Percentiles rank a stretch among this genome's conserved stretches.
Conservation (phyloP, 768 basidiomycete species). For the Boletus huronensis region DNA sequence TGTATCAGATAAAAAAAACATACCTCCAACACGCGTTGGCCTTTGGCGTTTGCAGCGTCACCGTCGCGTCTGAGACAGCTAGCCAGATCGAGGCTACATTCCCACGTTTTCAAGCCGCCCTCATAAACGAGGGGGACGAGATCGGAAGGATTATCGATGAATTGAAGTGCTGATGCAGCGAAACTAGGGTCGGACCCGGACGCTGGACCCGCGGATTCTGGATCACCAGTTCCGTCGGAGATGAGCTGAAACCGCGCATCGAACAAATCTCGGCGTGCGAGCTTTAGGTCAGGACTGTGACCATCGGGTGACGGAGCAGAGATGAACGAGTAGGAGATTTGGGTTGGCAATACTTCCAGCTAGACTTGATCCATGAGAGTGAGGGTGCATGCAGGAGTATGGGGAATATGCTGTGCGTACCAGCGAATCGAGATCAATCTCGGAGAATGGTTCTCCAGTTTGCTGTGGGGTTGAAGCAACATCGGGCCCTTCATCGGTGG, state of each 20-base stretch:
- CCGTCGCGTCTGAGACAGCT: constrained; percentile 49
- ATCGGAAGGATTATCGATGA: constrained; percentile 82
- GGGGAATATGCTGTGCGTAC: constrained; percentile 24
- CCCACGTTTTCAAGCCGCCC: constrained; percentile 97
- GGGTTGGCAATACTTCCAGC: constrained; percentile 64
- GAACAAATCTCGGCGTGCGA: constrained; percentile 84
- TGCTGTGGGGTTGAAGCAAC: background rate
- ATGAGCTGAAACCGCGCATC: constrained; percentile 96
- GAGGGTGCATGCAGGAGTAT: background rate
- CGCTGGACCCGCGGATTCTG: constrained; percentile 23
- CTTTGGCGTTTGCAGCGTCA: constrained; percentile 30
- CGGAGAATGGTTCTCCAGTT: constrained; percentile 21
- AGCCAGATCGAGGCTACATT: constrained; percentile 87
- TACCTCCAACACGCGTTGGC: constrained; percentile 72
- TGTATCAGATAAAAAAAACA: background rate
- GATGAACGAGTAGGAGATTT: constrained; percentile 80
- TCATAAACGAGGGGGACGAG: constrained; percentile 91
- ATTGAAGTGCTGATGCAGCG: constrained; percentile 47
- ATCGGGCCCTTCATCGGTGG: background rate
- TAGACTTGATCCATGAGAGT: constrained; percentile 33
- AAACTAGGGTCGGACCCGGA: background rate
- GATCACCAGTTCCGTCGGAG: constrained; percentile 44
- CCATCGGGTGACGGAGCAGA: constrained; percentile 43
- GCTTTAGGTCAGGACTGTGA: constrained; percentile 22
- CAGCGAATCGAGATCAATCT: constrained; percentile 29